Conservation (phyloP, 345 rosid genomes). For the Toxicodendron radicans region DNA sequence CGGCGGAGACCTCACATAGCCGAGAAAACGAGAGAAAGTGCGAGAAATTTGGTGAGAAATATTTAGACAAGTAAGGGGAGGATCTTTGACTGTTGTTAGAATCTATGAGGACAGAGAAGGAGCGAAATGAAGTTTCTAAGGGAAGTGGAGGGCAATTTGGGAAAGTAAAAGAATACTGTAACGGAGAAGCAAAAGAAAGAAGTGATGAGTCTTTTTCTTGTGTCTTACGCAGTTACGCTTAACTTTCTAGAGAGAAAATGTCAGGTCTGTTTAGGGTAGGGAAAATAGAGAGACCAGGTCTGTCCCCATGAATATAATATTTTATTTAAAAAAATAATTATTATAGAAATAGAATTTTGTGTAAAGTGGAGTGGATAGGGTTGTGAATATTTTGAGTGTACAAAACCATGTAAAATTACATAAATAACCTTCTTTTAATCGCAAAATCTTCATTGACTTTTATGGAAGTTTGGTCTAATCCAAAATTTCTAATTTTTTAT, state of each 20-base stretch:
- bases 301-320: no score
- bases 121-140: slow-evolving; percentile 7
- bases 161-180: neutral
- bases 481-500: no score
- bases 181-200: slow-evolving; percentile 4
- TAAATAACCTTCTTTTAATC: slow-evolving; percentile 1
- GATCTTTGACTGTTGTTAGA: slow-evolving; percentile 58
- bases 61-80: slow-evolving; percentile 22
- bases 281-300: neutral
- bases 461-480: no score
- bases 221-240: no score
- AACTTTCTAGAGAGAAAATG: slow-evolving; percentile 10
- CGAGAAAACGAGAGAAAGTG: slow-evolving; percentile 8
- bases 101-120: slow-evolving; percentile 23
- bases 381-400: neutral
- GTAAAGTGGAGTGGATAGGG: slow-evolving; percentile 21
- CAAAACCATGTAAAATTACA: neutral
- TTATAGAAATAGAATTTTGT: neutral
- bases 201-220: neutral
- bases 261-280: slow-evolving; percentile 8
- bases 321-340: neutral
- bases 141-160: slow-evolving; percentile 27
- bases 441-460: neutral
- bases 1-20: slow-evolving; percentile 7
- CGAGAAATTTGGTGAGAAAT: slow-evolving; percentile 9